phyloP scores from a whole-genome alignment of 768 basidiomycete genomes.

The Ramaria rubella region DNA sequence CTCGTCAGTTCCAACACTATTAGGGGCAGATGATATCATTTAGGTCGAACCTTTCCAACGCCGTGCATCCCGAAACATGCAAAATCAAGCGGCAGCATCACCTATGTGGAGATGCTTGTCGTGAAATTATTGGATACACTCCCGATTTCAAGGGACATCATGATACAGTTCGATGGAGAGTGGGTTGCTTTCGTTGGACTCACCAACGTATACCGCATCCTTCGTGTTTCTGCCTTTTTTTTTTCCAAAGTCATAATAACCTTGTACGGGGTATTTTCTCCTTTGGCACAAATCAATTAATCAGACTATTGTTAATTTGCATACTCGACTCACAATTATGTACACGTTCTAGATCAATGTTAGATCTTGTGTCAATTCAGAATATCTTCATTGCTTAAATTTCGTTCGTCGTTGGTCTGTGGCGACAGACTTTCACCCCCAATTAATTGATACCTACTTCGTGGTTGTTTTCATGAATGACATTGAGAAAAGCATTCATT shows the following conservation, averaged over 20 bases:
- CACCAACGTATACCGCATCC: too few relatives aligned
- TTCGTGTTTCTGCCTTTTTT: conserved; percentile 14
- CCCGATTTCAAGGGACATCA: conserved; percentile 64
- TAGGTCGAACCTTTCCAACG: conserved; percentile 76
- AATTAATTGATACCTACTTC: conserved; percentile 76
- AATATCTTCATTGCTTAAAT: conserved; percentile 75
- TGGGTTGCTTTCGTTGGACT: conserved; percentile 76
- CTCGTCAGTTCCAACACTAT: conserved; percentile 94
- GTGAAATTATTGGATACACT: conserved; percentile 74
- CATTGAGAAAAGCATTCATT: too few relatives aligned
- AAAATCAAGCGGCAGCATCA: conserved; percentile 76
- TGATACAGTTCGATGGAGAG: conserved; percentile 74
- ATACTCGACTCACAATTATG: conserved; percentile 73
- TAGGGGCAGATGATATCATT: conserved; percentile 91
- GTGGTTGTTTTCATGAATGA: too few relatives aligned
- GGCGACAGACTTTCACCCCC: conserved; percentile 71
- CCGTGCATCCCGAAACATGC: conserved; percentile 66
- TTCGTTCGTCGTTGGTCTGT: conserved; percentile 73
- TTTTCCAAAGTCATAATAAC: not conserved
- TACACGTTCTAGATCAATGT: conserved; percentile 79
- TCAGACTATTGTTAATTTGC: conserved; percentile 79
- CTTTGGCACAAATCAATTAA: conserved; percentile 80
- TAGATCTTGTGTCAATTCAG: conserved; percentile 67
- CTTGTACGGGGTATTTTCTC: conserved; percentile 67
- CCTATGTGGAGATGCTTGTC: conserved; percentile 83